Percentiles rank a stretch among this genome's conserved stretches.
Conservation (phyloP, 306 rosid genomes). For the Boehmeria nivea region DNA sequence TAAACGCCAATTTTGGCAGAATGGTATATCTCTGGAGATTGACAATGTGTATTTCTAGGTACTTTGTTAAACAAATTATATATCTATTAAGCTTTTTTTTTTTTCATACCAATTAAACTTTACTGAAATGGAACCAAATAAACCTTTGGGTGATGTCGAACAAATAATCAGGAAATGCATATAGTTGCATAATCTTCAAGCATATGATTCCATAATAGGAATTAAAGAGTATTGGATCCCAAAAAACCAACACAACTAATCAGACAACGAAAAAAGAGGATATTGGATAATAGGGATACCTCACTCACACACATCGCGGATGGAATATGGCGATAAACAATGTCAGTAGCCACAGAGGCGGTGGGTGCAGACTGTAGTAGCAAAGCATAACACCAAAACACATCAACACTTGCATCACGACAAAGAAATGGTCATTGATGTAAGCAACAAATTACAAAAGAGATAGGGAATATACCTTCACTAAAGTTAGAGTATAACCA, state of each 20-base stretch:
- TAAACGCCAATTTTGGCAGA: neutral
- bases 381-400: slow-evolving; percentile 15
- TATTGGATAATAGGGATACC: slow-evolving; percentile 42
- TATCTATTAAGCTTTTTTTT: no score
- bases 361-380: slow-evolving; percentile 75
- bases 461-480: slow-evolving; percentile 55
- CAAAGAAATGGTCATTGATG: slow-evolving; percentile 9
- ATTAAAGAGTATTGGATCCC: no score
- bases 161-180: neutral
- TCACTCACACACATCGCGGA: slow-evolving; percentile 91
- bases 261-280: neutral
- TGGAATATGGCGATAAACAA: slow-evolving; percentile 78
- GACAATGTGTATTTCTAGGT: no score
- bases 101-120: no score
- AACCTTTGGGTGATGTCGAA: no score
- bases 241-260: neutral
- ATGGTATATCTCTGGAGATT: neutral
- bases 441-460: slow-evolving; percentile 7
- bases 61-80: no score
- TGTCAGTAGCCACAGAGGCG: slow-evolving; percentile 77
- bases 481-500: slow-evolving; percentile 90
- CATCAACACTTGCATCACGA: slow-evolving; percentile 16
- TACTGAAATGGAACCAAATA: no score
- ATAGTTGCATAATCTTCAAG: neutral
- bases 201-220: no score